A percentile compares a stretch with the other conserved stretches of the same genome.
Conservation (phyloP, 2,329 filamentous ascomycete species). For the Stemphylium lycopersici region DNA sequence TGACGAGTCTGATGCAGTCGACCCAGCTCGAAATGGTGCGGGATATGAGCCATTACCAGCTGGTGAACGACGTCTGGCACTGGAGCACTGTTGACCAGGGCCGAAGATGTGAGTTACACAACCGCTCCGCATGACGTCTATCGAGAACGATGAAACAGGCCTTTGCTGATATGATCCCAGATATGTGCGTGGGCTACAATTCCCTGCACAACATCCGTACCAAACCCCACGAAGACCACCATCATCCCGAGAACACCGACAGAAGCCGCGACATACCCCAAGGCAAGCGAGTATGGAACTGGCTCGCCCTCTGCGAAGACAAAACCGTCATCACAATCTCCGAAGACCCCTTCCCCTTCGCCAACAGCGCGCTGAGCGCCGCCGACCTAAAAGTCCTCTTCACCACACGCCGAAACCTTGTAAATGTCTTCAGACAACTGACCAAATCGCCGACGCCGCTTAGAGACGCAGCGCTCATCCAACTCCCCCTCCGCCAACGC, state of each 20-base stretch:
- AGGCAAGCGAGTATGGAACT: conserved; percentile 69
- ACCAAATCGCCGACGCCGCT: conserved; percentile 59
- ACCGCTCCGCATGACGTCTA: background rate
- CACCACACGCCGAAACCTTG: conserved; percentile 62
- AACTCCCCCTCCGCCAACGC: conserved; percentile 54
- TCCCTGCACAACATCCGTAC: conserved; percentile 58
- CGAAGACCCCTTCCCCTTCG: conserved; percentile 60
- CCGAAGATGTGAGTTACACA: conserved; percentile 59
- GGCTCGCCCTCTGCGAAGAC: conserved; percentile 73
- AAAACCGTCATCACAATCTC: conserved; percentile 74
- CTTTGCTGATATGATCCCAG: conserved; percentile 47
- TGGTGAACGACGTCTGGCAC: conserved; percentile 75
- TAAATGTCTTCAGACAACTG: conserved; percentile 66
- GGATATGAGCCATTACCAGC: conserved; percentile 60
- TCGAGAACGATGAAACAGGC: background rate
- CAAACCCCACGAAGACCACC: conserved; percentile 27
- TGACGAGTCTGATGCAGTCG: conserved; percentile 45
- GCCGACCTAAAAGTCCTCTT: conserved; percentile 56
- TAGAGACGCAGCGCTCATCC: conserved; percentile 48
- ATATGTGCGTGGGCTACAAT: conserved; percentile 75
- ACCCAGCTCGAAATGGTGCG: conserved; percentile 45
- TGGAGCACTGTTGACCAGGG: conserved; percentile 77
- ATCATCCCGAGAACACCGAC: conserved; percentile 40
- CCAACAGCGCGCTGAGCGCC: conserved; percentile 43
- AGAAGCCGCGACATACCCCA: conserved; percentile 50